Evolutionary conservation across 1,284 basidiomycete species (phyloP).

Genomic region (Phellinidium pouzarii): DNA sequence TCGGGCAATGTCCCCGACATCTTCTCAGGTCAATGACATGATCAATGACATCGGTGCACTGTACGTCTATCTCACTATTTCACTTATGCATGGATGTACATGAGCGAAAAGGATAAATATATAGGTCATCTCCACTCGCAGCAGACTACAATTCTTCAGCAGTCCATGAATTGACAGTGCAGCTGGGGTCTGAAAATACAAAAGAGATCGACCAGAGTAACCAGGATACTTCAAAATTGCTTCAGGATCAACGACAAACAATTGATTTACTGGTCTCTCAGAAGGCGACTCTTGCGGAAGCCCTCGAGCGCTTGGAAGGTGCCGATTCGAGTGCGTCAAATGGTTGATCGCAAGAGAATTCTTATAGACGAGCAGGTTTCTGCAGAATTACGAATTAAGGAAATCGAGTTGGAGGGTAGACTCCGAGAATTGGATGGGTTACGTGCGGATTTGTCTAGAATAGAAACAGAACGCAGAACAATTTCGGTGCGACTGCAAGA

Average conservation of each 20-base stretch:
- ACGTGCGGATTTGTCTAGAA: neutral
- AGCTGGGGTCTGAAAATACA: neutral
- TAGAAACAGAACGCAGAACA: conserved; percentile 13
- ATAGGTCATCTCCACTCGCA: neutral
- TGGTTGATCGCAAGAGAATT: neutral
- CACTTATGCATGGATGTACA: conserved; percentile 4
- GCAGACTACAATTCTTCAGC: neutral
- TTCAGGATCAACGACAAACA: conserved; percentile 29
- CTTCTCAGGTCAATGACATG: conserved; percentile 25
- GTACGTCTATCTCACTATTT: conserved; percentile 6
- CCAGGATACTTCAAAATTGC: conserved; percentile 12
- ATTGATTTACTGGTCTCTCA: conserved; percentile 35
- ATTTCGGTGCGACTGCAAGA: neutral
- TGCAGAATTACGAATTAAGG: conserved; percentile 38
- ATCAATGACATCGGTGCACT: conserved; percentile 28
- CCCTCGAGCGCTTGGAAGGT: conserved; percentile 30
- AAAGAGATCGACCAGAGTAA: neutral
- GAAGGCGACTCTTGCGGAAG: conserved; percentile 29
- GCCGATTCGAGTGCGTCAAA: conserved; percentile 30
- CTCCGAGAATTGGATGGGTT: conserved; percentile 24
- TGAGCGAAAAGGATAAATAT: conserved; percentile 8
- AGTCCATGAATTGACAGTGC: neutral
- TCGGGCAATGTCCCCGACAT: conserved; percentile 29
- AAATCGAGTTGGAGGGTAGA: conserved; percentile 51
- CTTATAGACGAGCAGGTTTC: conserved; percentile 20